phyloP scores from a whole-genome alignment of 2,329 filamentous ascomycete species.

The Mycogone perniciosa region DNA sequence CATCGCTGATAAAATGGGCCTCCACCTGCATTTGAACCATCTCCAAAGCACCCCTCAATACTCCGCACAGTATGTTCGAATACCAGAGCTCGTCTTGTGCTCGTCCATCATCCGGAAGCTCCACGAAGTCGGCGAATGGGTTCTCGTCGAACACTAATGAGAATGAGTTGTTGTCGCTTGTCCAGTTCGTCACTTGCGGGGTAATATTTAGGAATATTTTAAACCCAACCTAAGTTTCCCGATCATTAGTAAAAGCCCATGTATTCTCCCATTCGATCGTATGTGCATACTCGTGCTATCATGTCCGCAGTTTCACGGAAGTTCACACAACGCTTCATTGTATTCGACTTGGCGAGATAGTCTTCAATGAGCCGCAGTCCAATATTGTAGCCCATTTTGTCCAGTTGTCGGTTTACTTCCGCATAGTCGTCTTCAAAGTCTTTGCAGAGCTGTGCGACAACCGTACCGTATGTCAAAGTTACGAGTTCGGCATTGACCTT shows the following conservation, averaged over 20 bases:
- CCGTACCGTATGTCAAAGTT: slow-evolving; percentile 94
- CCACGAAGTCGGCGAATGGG: slow-evolving; percentile 92
- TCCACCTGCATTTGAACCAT: slow-evolving; percentile 99
- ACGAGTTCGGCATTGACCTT: slow-evolving; percentile 98
- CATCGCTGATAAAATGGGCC: slow-evolving; percentile 90
- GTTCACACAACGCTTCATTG: slow-evolving; percentile 80
- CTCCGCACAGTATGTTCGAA: slow-evolving; percentile 92
- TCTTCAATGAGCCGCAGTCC: slow-evolving; percentile 93
- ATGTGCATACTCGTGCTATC: slow-evolving; percentile 68
- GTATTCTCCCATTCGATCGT: neutral
- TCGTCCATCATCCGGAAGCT: slow-evolving; percentile 89
- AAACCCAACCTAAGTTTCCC: slow-evolving; percentile 70
- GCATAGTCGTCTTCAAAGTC: slow-evolving; percentile 92
- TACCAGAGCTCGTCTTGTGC: slow-evolving; percentile 98
- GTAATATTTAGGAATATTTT: slow-evolving; percentile 99
- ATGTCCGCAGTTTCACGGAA: slow-evolving; percentile 96
- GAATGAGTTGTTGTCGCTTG: slow-evolving; percentile 91
- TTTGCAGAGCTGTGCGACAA: slow-evolving; percentile 92
- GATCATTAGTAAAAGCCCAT: slow-evolving; percentile 16
- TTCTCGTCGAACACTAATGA: slow-evolving; percentile 96
- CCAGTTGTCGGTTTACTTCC: slow-evolving; percentile 95
- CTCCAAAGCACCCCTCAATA: slow-evolving; percentile 83
- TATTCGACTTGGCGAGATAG: slow-evolving; percentile 92
- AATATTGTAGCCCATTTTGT: slow-evolving; percentile 99
- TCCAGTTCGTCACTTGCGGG: slow-evolving; percentile 91